phyloP scores from a whole-genome alignment of 768 basidiomycete genomes.

The Suillus decipiens region DNA sequence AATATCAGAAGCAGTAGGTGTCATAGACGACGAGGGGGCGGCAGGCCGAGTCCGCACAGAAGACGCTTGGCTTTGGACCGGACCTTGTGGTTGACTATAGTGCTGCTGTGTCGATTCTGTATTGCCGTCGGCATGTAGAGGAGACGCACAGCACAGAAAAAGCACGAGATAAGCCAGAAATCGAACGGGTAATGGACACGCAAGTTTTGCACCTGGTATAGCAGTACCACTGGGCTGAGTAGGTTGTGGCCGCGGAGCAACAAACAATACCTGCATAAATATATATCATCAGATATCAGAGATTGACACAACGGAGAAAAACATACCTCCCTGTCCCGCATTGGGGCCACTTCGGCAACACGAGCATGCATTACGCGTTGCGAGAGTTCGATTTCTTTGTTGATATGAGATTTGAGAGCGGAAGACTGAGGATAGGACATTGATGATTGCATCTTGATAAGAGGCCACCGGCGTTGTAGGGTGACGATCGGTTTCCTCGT shows the following conservation, averaged over 20 bases:
- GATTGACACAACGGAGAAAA: neutral
- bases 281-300: neutral
- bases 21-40: neutral
- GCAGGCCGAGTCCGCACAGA: neutral
- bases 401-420: accelerated
- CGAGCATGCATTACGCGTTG: neutral
- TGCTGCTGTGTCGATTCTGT: no score
- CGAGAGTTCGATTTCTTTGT: neutral
- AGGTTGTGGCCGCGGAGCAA: no score
- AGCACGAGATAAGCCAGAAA: no score
- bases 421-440: neutral
- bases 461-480: neutral
- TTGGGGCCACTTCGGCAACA: neutral
- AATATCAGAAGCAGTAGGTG: neutral
- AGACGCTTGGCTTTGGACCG: no score
- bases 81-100: no score
- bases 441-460: neutral
- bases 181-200: no score
- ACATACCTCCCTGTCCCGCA: neutral
- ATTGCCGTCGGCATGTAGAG: no score
- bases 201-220: no score
- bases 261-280: no score
- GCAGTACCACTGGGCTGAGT: no score
- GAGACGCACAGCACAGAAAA: no score
- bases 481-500: neutral